Evolutionary conservation across 208 protist species (phyloP).

Genomic region (Leishmania braziliensis): DNA sequence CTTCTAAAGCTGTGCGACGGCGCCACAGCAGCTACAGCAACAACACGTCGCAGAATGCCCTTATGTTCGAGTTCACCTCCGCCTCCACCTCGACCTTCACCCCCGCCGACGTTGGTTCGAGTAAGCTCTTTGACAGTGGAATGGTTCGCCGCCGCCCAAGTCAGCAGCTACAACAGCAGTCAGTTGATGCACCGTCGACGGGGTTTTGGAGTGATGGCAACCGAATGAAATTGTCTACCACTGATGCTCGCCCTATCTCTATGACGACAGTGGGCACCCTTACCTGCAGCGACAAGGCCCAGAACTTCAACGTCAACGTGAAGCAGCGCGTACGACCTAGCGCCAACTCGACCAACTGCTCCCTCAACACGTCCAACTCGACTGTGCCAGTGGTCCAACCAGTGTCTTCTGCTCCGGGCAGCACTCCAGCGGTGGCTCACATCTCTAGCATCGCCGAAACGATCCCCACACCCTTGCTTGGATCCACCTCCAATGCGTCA

Average conservation of each 20-base stretch:
- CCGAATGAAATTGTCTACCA: constrained; percentile 24
- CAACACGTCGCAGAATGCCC: constrained; percentile 45
- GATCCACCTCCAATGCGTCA: background rate
- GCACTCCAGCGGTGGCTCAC: background rate
- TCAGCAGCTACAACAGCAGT: constrained; percentile 3
- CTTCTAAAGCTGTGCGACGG: background rate
- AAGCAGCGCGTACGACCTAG: constrained; percentile 36
- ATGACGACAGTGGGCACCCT: constrained; percentile 35
- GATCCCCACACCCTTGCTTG: background rate
- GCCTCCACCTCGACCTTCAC: constrained; percentile 18
- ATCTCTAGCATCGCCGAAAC: background rate
- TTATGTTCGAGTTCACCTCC: constrained; percentile 39
- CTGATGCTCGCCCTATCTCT: constrained; percentile 17
- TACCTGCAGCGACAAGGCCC: constrained; percentile 18
- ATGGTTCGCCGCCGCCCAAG: background rate
- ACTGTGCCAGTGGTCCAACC: constrained; percentile 17
- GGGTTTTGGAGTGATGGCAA: constrained; percentile 30
- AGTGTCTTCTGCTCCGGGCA: background rate
- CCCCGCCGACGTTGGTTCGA: background rate
- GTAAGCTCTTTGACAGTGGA: constrained; percentile 1
- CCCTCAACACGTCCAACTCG: constrained; percentile 22
- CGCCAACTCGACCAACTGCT: constrained; percentile 20
- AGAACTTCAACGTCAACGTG: constrained; percentile 41
- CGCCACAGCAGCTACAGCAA: constrained; percentile 26
- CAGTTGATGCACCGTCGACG: background rate